phyloP scores from a whole-genome alignment of 495 filamentous ascomycete species.

The Aspergillus steynii region DNA sequence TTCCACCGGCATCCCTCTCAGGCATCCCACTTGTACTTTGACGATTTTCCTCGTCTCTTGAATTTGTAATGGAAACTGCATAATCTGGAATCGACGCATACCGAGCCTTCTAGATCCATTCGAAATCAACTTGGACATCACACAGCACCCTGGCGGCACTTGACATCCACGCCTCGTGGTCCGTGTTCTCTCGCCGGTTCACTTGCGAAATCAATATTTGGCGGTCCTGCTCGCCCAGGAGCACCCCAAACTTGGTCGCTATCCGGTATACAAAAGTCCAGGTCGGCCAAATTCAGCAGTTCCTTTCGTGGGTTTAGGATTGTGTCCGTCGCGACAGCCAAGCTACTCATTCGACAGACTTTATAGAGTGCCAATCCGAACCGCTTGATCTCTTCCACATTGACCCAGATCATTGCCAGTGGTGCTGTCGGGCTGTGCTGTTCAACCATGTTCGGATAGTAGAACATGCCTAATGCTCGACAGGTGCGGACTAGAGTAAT shows the following conservation, averaged over 20 bases:
- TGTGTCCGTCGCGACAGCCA: not conserved
- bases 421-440: slow-evolving; percentile 14
- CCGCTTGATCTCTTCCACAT: slow-evolving; percentile 25
- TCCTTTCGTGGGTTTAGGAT: slow-evolving; percentile 4
- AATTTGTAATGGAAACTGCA: too few relatives aligned
- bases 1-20: too few relatives aligned
- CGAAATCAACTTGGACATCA: too few relatives aligned
- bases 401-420: slow-evolving; percentile 20
- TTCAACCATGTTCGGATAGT: slow-evolving; percentile 23
- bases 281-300: slow-evolving; percentile 15
- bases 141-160: too few relatives aligned
- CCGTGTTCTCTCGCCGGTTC: too few relatives aligned
- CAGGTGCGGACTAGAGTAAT: slow-evolving; percentile 19
- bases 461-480: slow-evolving; percentile 19
- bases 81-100: too few relatives aligned
- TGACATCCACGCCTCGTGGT: too few relatives aligned
- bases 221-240: not conserved
- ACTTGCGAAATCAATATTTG: too few relatives aligned
- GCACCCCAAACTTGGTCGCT: slow-evolving; percentile 24
- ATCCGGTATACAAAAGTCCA: slow-evolving; percentile 23
- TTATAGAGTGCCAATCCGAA: slow-evolving; percentile 27
- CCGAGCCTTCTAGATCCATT: too few relatives aligned
- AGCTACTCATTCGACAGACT: slow-evolving; percentile 12
- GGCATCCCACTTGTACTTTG: too few relatives aligned
- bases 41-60: too few relatives aligned